A percentile compares a stretch with the other conserved stretches of the same genome.
phyloP scores from a whole-genome alignment of 2,329 filamentous ascomycete species.

The Colletotrichum tabaci region DNA sequence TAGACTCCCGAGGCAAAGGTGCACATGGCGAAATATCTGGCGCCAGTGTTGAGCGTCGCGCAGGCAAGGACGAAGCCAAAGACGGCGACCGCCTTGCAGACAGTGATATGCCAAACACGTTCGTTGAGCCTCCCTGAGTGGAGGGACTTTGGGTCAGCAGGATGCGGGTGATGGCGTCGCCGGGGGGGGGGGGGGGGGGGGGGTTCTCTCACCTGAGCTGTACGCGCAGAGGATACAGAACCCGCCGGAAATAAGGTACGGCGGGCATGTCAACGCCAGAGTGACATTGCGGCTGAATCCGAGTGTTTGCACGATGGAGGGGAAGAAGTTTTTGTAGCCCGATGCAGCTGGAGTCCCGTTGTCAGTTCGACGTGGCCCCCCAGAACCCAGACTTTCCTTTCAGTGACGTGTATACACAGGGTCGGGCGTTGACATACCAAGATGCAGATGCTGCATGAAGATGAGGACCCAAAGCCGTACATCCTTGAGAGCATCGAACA shows the following conservation, averaged over 20 bases:
- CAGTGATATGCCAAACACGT: constrained; percentile 63
- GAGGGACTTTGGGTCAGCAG: too few species aligned
- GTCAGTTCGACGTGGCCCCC: too few species aligned
- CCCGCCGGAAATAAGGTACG: constrained; percentile 57
- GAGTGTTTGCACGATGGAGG: constrained; percentile 53
- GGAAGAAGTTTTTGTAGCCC: constrained; percentile 60
- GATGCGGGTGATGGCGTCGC: too few species aligned
- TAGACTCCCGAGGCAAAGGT: constrained; percentile 49
- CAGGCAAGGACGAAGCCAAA: constrained; percentile 43
- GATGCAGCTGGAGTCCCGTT: too few species aligned
- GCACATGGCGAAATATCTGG: constrained; percentile 49
- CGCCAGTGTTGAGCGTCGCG: constrained; percentile 51
- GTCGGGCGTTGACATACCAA: constrained; percentile 55
- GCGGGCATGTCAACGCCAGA: constrained; percentile 60
- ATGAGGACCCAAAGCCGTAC: constrained; percentile 61
- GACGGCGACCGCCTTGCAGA: constrained; percentile 58
- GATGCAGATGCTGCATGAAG: constrained; percentile 64
- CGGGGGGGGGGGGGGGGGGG: too few species aligned
- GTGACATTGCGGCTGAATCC: constrained; percentile 59
- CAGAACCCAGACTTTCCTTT: too few species aligned
- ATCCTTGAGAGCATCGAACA: constrained; percentile 59
- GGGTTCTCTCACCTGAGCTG: background rate
- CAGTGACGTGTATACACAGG: too few species aligned
- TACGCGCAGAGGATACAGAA: constrained; percentile 53
- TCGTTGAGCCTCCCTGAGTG: constrained; percentile 59